A percentile compares a stretch with the other conserved stretches of the same genome.
These are phyloP conservation scores for Pseudocercospora vitis DNA, from an alignment of 2,329 filamentous ascomycete species.

Conservation along the genomic window DNA sequence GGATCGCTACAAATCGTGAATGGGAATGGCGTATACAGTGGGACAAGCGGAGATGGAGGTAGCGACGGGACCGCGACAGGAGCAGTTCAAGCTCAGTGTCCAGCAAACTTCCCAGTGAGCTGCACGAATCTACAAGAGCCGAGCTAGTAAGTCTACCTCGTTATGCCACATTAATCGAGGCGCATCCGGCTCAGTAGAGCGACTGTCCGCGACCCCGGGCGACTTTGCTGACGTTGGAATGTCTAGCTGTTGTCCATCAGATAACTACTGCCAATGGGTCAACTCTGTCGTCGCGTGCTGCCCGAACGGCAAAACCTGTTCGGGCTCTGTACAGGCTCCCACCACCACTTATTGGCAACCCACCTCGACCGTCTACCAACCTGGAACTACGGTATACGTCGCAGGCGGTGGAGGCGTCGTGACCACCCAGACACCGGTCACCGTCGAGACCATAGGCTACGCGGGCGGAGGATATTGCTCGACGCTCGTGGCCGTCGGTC, in stretches of 20 bases:
- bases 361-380: constrained; percentile 25
- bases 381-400: constrained; percentile 26
- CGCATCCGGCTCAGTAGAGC: too few species aligned
- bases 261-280: constrained; percentile 35
- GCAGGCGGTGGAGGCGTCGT: constrained; percentile 25
- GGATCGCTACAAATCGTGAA: constrained; percentile 32
- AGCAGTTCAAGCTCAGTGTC: constrained; percentile 39
- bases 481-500: constrained; percentile 37
- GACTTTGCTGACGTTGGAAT: neutral
- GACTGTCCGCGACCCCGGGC: too few species aligned
- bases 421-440: constrained; percentile 17
- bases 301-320: constrained; percentile 35
- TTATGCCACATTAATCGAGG: neutral
- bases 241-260: constrained; percentile 39
- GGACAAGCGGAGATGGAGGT: constrained; percentile 19
- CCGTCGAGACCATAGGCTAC: constrained; percentile 22
- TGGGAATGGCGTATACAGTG: constrained; percentile 24
- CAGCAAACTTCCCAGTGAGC: constrained; percentile 40
- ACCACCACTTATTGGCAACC: constrained; percentile 26
- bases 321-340: constrained; percentile 29
- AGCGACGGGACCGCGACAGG: constrained; percentile 15
- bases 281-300: constrained; percentile 39
- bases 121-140: constrained; percentile 45
- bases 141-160: constrained; percentile 43
- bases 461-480: constrained; percentile 35